Conservation (phyloP, 208 protist species). For the Chromosphaera perkinsii region DNA sequence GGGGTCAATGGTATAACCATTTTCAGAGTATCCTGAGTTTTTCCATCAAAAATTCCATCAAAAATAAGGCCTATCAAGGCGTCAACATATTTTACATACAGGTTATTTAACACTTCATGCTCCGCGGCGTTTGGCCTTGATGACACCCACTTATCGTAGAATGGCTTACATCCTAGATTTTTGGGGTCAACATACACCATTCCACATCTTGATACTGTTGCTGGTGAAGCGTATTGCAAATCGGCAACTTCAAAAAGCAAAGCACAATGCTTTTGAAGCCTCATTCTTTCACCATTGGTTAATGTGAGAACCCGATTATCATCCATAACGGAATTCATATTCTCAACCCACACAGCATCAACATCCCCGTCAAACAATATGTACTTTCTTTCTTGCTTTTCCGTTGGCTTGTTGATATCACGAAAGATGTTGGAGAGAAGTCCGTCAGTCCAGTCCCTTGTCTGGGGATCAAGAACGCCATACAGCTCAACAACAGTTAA, state of each 20-base stretch:
- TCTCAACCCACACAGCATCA: slow-evolving; percentile 97
- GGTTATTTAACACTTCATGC: too few relatives aligned
- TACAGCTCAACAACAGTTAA: slow-evolving; percentile 90
- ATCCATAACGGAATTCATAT: slow-evolving; percentile 99
- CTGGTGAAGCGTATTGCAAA: slow-evolving; percentile 96
- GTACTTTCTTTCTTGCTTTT: slow-evolving; percentile 76
- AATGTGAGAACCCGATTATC: slow-evolving; percentile 98
- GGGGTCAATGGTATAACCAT: too few relatives aligned
- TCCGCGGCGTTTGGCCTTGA: too few relatives aligned
- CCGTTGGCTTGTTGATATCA: slow-evolving; percentile 76
- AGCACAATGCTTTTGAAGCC: slow-evolving; percentile 78
- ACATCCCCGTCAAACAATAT: slow-evolving; percentile 98
- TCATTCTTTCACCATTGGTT: slow-evolving; percentile 95
- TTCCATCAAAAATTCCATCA: too few relatives aligned
- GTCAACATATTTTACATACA: too few relatives aligned
- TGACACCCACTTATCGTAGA: slow-evolving; percentile 82
- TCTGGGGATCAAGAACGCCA: slow-evolving; percentile 93
- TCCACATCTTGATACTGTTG: slow-evolving; percentile 95
- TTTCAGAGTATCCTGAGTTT: too few relatives aligned
- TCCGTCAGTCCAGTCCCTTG: slow-evolving; percentile 96
- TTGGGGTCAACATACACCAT: slow-evolving; percentile 97
- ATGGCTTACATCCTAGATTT: slow-evolving; percentile 90
- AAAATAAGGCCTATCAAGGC: too few relatives aligned
- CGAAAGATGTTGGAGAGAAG: slow-evolving; percentile 97
- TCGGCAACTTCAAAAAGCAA: slow-evolving; percentile 96